phyloP scores from a whole-genome alignment of 2,329 filamentous ascomycete species.

The Verticillium albo-atrum region DNA sequence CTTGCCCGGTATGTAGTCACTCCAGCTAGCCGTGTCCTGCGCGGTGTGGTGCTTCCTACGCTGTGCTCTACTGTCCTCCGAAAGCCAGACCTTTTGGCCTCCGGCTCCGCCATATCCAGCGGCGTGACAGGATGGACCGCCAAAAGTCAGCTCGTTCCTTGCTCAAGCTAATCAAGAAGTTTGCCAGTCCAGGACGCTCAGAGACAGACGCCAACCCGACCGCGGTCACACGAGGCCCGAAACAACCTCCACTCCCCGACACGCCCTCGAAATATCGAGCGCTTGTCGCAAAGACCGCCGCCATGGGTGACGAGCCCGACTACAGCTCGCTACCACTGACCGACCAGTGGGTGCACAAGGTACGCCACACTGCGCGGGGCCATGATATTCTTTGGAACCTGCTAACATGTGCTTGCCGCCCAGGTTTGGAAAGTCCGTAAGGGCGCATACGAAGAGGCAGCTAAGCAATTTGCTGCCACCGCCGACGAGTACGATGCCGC shows the following conservation, averaged over 20 bases:
- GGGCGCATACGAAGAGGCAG: constrained; percentile 86
- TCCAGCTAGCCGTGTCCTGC: background rate
- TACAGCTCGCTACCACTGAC: constrained; percentile 72
- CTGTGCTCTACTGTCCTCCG: background rate
- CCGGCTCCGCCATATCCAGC: background rate
- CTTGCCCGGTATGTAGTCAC: background rate
- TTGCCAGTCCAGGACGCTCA: background rate
- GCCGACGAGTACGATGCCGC: constrained; percentile 80
- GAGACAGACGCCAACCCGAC: background rate
- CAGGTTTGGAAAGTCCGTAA: constrained; percentile 97
- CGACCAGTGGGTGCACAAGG: constrained; percentile 82
- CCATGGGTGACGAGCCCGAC: constrained; percentile 84
- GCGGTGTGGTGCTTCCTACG: background rate
- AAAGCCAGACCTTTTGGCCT: background rate
- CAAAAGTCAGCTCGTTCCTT: background rate
- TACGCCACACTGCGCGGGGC: constrained; percentile 23
- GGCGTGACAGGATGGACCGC: background rate
- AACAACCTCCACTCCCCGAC: background rate
- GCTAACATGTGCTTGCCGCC: constrained; percentile 4
- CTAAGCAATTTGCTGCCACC: constrained; percentile 79
- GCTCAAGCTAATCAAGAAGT: background rate
- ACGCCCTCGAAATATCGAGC: background rate
- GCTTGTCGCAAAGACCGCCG: constrained; percentile 11
- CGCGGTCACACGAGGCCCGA: background rate
- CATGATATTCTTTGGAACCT: background rate